Base-by-base conservation (phyloP, 1,284 basidiomycete genomes). In the Puccinia polysora region DNA sequence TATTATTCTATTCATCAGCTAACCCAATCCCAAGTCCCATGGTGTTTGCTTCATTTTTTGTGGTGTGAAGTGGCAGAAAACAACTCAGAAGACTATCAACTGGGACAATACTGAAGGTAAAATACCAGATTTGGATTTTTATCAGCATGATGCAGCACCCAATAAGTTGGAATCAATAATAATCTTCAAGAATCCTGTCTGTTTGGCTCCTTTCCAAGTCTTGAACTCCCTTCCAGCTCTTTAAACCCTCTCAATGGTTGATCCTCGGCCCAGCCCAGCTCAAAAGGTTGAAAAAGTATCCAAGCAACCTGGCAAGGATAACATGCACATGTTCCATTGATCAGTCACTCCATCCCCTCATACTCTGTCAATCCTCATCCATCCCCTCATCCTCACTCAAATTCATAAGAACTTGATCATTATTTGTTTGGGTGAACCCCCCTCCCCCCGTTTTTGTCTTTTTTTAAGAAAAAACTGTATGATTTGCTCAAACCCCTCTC, bases 221-320 rank as follows among this genome's bases (percentile, higher is more conserved):
- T 43, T 53, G 7, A 20, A 55, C 38, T 67, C 65, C 28, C n/a
- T 45, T 28, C 2, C 50, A 55, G 43, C 34, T 56, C 32, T 55
- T 25, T 40, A 32, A 32, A 12, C 20, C 28, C 38, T 49, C 38
- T 49, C 34, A 14, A 43, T 45, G 18, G 18, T 20, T 18, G 32
- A 47, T n/a, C 18, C 65, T n/a, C 53, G 49, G 20, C 55, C 38
- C 34, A 32, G 12, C 4, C 18, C n/a, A 10, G 40, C 40, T 45
- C 28, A 12, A n/a, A 59, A 23, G 25, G 18, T 56, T 25, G 18
- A 43, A 49, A 28, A 63, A 55, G 32, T 25, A 63, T 40, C 32
- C 34, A 59, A 71, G 25, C 58, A 59, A 38, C 58, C 59, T n/a
- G 69, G 69, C 20, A 71, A 71, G 53, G 69, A 71, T 58, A 71